A percentile compares a stretch with the other conserved stretches of the same genome.
phyloP scores from a whole-genome alignment of 371 early-diverging fungal genomes.

The Vairimorpha necatrix region DNA sequence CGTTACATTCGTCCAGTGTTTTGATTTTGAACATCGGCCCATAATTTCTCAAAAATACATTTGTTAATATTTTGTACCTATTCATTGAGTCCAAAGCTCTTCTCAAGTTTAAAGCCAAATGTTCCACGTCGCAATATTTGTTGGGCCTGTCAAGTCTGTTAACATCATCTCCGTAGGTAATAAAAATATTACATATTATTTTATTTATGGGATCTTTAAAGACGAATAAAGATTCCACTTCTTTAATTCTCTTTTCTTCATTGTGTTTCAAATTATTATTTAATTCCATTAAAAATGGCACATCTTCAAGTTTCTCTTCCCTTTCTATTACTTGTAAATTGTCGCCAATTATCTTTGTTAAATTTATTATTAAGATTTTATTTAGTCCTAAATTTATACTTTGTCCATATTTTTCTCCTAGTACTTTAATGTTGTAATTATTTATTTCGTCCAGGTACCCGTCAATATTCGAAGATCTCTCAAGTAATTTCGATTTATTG shows the following conservation, averaged over 20 bases:
- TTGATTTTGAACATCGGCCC: slow-evolving; percentile 40
- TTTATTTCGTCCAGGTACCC: slow-evolving; percentile 13
- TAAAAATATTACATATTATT: slow-evolving; percentile 43
- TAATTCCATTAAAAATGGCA: slow-evolving; percentile 32
- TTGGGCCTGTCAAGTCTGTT: slow-evolving; percentile 23
- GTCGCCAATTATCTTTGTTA: slow-evolving; percentile 35
- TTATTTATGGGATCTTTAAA: slow-evolving; percentile 49
- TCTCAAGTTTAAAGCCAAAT: slow-evolving; percentile 1
- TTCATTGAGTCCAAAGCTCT: slow-evolving; percentile 24
- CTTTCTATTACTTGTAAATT: slow-evolving; percentile 45
- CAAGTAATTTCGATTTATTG: slow-evolving; percentile 6
- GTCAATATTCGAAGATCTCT: slow-evolving; percentile 21
- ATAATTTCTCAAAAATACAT: slow-evolving; percentile 33
- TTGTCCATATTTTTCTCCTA: slow-evolving; percentile 32
- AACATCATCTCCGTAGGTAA: slow-evolving; percentile 26
- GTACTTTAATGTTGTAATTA: slow-evolving; percentile 23
- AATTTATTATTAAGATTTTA: slow-evolving; percentile 37
- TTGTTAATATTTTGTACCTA: slow-evolving; percentile 12
- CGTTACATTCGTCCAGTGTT: slow-evolving; percentile 2
- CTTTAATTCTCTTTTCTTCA: slow-evolving; percentile 23
- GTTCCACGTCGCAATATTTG: slow-evolving; percentile 26
- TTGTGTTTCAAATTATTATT: slow-evolving; percentile 24
- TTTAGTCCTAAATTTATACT: slow-evolving; percentile 41
- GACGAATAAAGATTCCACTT: slow-evolving; percentile 43
- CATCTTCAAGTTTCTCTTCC: slow-evolving; percentile 15